phyloP scores from a whole-genome alignment of 345 rosid species.

The Punica granatum region DNA sequence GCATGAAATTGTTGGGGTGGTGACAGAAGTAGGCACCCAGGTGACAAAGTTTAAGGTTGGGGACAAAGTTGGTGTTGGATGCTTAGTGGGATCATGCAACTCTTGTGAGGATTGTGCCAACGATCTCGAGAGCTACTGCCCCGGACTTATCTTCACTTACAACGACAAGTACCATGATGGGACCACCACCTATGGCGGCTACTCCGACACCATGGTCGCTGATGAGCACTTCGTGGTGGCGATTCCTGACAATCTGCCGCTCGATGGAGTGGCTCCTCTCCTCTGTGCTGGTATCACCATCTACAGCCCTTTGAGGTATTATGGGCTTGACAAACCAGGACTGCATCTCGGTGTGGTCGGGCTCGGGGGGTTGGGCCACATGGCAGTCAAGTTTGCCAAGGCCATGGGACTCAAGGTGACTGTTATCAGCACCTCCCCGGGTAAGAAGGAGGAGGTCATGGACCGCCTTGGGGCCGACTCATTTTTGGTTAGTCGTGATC shows the following conservation, averaged over 20 bases:
- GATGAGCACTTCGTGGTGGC: conserved; percentile 20
- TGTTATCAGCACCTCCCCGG: conserved; percentile 36
- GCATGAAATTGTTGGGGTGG: conserved; percentile 31
- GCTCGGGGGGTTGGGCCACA: conserved; percentile 44
- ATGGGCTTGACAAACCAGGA: conserved; percentile 24
- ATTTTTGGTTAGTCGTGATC: conserved; percentile 31
- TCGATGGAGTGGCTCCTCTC: conserved; percentile 53
- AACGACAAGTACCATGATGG: not conserved
- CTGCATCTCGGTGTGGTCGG: conserved; percentile 39
- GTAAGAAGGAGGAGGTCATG: conserved; percentile 34
- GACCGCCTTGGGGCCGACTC: conserved; percentile 33
- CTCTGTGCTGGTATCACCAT: conserved; percentile 64
- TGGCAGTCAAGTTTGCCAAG: conserved; percentile 45
- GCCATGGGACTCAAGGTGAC: conserved; percentile 39
- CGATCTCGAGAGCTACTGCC: conserved; percentile 47
- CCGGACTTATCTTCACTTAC: conserved; percentile 19
- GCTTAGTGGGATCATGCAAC: conserved; percentile 43
- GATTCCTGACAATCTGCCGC: conserved; percentile 40
- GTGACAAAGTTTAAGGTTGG: conserved; percentile 32
- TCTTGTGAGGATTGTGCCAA: conserved; percentile 37
- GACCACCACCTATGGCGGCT: not conserved
- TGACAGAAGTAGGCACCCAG: conserved; percentile 31
- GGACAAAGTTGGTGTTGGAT: conserved; percentile 36
- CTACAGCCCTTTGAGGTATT: conserved; percentile 52
- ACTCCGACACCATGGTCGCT: not conserved